Conservation (phyloP, 202 grass and related monocot species). For the Hordeum pubiflorum region DNA sequence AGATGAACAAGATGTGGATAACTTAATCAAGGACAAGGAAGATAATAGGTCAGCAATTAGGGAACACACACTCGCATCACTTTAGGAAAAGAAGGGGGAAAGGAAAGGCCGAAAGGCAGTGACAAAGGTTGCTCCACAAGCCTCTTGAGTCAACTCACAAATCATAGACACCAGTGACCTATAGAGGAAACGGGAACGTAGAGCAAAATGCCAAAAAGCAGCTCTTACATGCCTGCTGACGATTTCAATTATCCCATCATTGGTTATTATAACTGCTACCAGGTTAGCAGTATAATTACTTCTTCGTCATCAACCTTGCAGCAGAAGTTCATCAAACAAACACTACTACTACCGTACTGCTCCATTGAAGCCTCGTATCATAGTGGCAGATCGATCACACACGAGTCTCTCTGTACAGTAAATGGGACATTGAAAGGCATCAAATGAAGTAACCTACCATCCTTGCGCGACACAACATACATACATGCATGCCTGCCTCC, state of each 20-base stretch:
- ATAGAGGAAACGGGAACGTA: constrained; percentile 9
- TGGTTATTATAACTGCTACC: background rate
- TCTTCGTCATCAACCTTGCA: background rate
- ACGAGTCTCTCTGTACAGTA: constrained; percentile 22
- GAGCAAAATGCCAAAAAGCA: constrained; percentile 40
- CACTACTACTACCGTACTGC: background rate
- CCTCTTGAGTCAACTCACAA: constrained; percentile 36
- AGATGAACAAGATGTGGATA: constrained; percentile 6
- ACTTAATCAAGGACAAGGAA: constrained; percentile 11
- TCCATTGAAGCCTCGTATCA: constrained; percentile 24
- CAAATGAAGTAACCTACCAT: constrained; percentile 66
- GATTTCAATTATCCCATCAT: background rate
- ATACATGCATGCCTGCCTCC: background rate
- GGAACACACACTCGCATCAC: constrained; percentile 19
- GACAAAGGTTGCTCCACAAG: constrained; percentile 38
- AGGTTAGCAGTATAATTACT: background rate
- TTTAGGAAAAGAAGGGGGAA: constrained; percentile 33
- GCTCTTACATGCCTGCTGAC: background rate
- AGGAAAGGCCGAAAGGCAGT: background rate
- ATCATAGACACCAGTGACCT: constrained; percentile 38
- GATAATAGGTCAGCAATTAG: background rate
- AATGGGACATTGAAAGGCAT: constrained; percentile 55
- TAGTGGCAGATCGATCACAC: constrained; percentile 16
- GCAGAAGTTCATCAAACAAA: background rate
- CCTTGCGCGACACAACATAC: constrained; percentile 5